Evolutionary conservation across 2,329 filamentous ascomycete genomes (phyloP).

Genomic region (Verticillium nonalfalfae): DNA sequence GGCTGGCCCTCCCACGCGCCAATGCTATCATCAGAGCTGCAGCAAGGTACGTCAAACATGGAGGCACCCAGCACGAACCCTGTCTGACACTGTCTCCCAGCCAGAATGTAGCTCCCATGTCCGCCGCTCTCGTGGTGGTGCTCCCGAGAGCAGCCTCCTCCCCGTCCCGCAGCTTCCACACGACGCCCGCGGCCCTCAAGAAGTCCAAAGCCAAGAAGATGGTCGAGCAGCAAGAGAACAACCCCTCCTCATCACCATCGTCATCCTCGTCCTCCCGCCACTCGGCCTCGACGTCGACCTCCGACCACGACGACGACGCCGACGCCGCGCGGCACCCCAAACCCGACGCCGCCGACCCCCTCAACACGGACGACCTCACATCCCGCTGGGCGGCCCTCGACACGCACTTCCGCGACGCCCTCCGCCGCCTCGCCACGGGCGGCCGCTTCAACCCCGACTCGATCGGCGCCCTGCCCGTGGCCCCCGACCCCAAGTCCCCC

Average conservation of each 20-base stretch:
- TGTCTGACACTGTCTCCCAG: neutral
- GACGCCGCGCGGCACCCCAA: slow-evolving; percentile 16
- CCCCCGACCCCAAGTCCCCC: slow-evolving; percentile 18
- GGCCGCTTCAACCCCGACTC: slow-evolving; percentile 46
- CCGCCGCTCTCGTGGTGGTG: slow-evolving; percentile 2
- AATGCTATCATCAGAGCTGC: slow-evolving; percentile 7
- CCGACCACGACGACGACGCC: slow-evolving; percentile 12
- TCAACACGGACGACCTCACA: slow-evolving; percentile 42
- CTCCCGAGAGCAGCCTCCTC: slow-evolving; percentile 1
- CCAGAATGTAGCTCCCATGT: neutral
- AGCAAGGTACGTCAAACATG: neutral
- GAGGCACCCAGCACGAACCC: neutral
- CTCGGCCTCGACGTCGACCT: slow-evolving; percentile 12
- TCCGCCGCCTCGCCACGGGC: slow-evolving; percentile 36
- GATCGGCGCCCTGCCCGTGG: slow-evolving; percentile 38
- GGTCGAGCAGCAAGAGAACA: slow-evolving; percentile 9
- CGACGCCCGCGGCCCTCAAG: slow-evolving; percentile 22
- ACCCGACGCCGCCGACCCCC: slow-evolving; percentile 34
- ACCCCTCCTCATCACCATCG: slow-evolving; percentile 6
- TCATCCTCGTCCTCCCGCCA: slow-evolving; percentile 6
- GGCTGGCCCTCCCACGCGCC: slow-evolving; percentile 2
- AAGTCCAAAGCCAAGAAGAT: slow-evolving; percentile 25
- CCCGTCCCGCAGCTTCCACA: slow-evolving; percentile 20
- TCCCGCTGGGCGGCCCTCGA: slow-evolving; percentile 34
- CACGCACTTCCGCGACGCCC: slow-evolving; percentile 30